Base-by-base conservation (phyloP, 768 basidiomycete genomes). In the Boletus pseudo-olivaceus region DNA sequence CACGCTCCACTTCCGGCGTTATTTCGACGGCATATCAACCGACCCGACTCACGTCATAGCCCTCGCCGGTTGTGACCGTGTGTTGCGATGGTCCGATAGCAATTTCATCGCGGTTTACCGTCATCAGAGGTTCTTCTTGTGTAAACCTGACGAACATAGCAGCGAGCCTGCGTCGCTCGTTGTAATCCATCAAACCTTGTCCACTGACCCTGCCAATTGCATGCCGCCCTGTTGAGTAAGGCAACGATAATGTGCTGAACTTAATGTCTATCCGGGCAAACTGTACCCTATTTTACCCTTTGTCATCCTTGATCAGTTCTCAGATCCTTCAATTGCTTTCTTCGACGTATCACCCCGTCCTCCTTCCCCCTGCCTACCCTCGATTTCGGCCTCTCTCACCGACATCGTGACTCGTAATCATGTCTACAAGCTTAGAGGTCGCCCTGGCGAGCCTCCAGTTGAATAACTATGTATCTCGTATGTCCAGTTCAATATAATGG, bases 381-480 rank as follows among this genome's bases (percentile, higher is more conserved):
- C 37, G 8, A 29, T 4, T 29, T 39, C 26, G 9, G 12, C 8
- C 15, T 26, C 6, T 37, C 17, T 39, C n/a, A 5, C 37, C 6
- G n/a, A 38, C 17, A 4, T 27, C 11, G 33, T 0, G 38, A 9
- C 23, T 23, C 23, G 23, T 23, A 23, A 17, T 15, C 5, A 58
- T 58, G 57, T 51, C 57, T 20, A 47, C 49, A 1, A 48, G 37
- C 10, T 39, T 49, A 5, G 35, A 27, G 9, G 11, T 26, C 14
- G 43, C 33, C 4, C 35, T 59, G 34, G 47, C 34, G 5, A 50
- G 47, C 27, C 43, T 59, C 10, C 48, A 50, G 30, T 15, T 58
- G 32, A 54, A 50, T 3, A 42, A 58, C 10, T 59, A 53, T 17
- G 11, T 34, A 34, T 53, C 58, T 7, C 38, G 56, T 54, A 43